Evolutionary conservation across 768 basidiomycete species (phyloP).

Genomic region (Russula griseocarnosa): DNA sequence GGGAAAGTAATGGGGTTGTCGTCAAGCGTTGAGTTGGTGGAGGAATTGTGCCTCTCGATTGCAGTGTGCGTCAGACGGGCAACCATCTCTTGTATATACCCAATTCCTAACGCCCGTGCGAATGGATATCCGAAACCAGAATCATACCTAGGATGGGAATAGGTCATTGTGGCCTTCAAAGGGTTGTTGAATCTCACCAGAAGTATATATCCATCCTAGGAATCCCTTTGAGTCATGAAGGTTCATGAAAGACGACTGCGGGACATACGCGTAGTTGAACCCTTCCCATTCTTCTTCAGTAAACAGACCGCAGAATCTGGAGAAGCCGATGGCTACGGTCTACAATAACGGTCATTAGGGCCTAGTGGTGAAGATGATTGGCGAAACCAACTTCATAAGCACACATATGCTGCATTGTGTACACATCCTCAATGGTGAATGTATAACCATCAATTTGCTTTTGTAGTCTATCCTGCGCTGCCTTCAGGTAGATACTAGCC

Average conservation of each 20-base stretch:
- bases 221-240: conserved; percentile 13
- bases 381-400: conserved; percentile 64
- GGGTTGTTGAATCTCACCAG: conserved; percentile 40
- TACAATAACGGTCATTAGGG: conserved; percentile 31
- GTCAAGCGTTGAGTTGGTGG: conserved; percentile 80
- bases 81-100: conserved; percentile 79
- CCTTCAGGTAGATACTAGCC: conserved; percentile 65
- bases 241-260: conserved; percentile 42
- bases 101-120: conserved; percentile 70
- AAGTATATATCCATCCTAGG: conserved; percentile 59
- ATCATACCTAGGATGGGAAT: conserved; percentile 45
- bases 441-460: conserved; percentile 56
- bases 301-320: conserved; percentile 87
- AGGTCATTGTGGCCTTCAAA: neutral
- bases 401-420: conserved; percentile 76
- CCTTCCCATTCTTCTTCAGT: conserved; percentile 92
- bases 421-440: conserved; percentile 64
- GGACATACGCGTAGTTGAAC: conserved; percentile 71
- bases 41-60: conserved; percentile 67
- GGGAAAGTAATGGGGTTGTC: conserved; percentile 67
- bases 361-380: neutral
- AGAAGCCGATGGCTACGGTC: conserved; percentile 91
- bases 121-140: conserved; percentile 81
- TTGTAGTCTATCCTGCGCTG: conserved; percentile 59
- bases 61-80: conserved; percentile 77